phyloP scores from a whole-genome alignment of 1,284 basidiomycete species.

The Tremellales sp. region DNA sequence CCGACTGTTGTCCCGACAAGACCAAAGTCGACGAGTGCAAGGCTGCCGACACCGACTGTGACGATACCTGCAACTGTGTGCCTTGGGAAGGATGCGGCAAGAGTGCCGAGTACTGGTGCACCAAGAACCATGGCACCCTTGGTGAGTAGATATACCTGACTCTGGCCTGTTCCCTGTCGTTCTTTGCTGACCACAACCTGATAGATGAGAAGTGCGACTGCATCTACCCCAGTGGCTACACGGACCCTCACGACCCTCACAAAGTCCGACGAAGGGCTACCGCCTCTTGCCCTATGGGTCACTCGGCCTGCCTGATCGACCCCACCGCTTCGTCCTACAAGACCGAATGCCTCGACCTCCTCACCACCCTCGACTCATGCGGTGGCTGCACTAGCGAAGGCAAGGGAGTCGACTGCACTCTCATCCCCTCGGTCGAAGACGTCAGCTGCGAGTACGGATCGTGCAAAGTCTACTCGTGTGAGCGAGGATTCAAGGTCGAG shows the following conservation, averaged over 20 bases:
- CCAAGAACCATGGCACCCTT: not conserved
- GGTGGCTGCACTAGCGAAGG: constrained; percentile 60
- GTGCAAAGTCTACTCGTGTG: constrained; percentile 16
- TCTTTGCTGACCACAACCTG: not conserved
- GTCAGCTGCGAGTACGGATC: constrained; percentile 13
- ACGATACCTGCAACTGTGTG: not conserved
- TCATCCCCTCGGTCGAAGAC: constrained; percentile 54
- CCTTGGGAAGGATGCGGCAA: not conserved
- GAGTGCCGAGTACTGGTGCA: not conserved
- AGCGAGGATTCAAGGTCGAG: constrained; percentile 6
- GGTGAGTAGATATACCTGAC: no score
- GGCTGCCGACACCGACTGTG: not conserved
- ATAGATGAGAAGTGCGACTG: not conserved
- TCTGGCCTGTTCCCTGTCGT: no score
- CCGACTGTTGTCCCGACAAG: not conserved
- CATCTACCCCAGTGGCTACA: not conserved
- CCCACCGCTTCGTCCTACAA: not conserved
- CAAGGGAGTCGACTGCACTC: constrained; percentile 62
- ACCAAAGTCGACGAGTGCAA: not conserved
- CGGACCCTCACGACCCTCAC: not conserved
- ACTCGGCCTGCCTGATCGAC: not conserved
- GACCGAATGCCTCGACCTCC: constrained; percentile 18
- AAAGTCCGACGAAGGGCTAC: not conserved
- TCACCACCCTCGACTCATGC: constrained; percentile 47
- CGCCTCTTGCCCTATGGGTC: constrained; percentile 3